Conservation (phyloP, 148 eudicot genomes). For the Cornus suecica region DNA sequence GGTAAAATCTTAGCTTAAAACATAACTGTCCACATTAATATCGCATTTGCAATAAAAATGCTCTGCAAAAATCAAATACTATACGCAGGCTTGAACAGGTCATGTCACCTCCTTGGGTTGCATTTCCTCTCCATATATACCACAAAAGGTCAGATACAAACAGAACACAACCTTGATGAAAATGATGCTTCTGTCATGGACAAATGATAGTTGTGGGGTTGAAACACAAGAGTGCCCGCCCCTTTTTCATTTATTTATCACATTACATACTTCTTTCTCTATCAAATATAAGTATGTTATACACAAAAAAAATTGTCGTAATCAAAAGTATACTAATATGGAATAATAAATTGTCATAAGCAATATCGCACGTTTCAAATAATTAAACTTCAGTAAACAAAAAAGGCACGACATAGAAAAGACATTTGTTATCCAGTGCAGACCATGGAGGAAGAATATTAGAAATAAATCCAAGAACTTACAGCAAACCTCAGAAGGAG, state of each 20-base stretch:
- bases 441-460: background rate
- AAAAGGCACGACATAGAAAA: background rate
- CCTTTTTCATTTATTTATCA: background rate
- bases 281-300: background rate
- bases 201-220: too few species aligned
- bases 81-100: background rate
- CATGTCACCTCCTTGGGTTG: background rate
- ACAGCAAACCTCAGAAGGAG: slow-evolving; percentile 69
- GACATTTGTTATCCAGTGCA: background rate
- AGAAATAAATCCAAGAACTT: slow-evolving; percentile 16
- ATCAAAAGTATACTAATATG: background rate
- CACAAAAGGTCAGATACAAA: background rate
- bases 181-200: too few species aligned
- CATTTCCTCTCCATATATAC: background rate
- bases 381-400: background rate
- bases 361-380: background rate
- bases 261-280: background rate
- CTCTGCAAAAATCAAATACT: background rate
- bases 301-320: background rate
- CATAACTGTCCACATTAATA: background rate
- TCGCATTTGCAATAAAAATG: background rate
- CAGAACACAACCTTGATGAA: too few species aligned
- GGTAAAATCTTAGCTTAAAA: background rate
- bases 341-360: background rate
- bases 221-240: too few species aligned